phyloP scores from a whole-genome alignment of 345 rosid genomes.

The Tarenaya hassleriana region DNA sequence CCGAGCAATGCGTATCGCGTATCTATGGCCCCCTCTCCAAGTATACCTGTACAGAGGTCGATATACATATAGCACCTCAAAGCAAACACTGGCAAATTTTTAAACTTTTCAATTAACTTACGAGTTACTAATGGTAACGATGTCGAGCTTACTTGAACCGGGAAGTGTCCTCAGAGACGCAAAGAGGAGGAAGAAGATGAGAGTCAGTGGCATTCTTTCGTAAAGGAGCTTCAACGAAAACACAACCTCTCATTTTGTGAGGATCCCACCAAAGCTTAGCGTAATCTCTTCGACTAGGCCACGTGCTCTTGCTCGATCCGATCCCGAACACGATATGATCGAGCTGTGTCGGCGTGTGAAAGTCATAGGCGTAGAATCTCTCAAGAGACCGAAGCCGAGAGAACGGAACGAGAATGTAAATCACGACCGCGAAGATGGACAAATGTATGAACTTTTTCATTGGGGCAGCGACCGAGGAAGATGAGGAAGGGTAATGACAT shows the following conservation, averaged over 20 bases:
- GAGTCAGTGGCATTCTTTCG: slow-evolving; percentile 20
- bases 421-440: slow-evolving; percentile 34
- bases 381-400: slow-evolving; percentile 37
- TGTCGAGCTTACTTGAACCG: slow-evolving; percentile 33
- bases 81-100: no score
- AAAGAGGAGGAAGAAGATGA: slow-evolving; percentile 48
- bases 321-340: slow-evolving; percentile 67
- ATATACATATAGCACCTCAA: no score
- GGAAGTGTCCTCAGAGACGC: slow-evolving; percentile 67
- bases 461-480: slow-evolving; percentile 17
- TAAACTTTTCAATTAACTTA: background rate
- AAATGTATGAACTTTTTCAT: slow-evolving; percentile 33
- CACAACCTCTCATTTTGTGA: slow-evolving; percentile 59
- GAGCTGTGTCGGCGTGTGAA: slow-evolving; percentile 31
- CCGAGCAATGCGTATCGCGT: slow-evolving; percentile 71
- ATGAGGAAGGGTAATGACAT: slow-evolving; percentile 24
- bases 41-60: slow-evolving; percentile 40
- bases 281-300: slow-evolving; percentile 52
- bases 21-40: slow-evolving; percentile 45
- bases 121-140: background rate
- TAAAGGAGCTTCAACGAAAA: slow-evolving; percentile 34
- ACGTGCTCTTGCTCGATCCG: slow-evolving; percentile 47
- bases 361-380: slow-evolving; percentile 17
- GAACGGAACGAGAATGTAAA: slow-evolving; percentile 41
- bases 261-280: slow-evolving; percentile 76